Percentiles rank a stretch among this genome's conserved stretches.
Evolutionary conservation across 345 rosid species (phyloP).

Genomic region (Cardamine chenopodiifolia): DNA sequence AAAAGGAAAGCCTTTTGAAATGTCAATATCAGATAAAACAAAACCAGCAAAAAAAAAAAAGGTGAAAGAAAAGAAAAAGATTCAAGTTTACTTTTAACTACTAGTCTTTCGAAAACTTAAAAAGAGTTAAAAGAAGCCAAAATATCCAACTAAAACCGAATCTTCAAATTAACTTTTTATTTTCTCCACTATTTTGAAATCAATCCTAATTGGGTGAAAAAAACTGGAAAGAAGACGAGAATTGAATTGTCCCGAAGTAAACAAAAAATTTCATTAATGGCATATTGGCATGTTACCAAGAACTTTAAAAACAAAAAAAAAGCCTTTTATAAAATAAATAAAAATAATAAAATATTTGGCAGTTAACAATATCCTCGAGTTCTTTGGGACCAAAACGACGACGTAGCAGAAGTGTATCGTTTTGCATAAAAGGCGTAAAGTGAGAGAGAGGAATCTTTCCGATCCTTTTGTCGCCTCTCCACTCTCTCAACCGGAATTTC

Average conservation of each 20-base stretch:
- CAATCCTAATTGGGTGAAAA: background rate
- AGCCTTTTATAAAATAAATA: too few relatives aligned
- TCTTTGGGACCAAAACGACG: background rate
- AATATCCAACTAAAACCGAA: background rate
- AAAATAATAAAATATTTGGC: background rate
- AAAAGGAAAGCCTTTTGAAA: background rate
- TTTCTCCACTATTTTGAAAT: background rate
- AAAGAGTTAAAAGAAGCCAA: background rate
- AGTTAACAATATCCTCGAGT: background rate
- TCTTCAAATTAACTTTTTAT: background rate
- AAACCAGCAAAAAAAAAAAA: background rate
- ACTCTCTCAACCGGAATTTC: conserved; percentile 12
- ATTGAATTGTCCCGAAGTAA: background rate
- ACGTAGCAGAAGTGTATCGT: background rate
- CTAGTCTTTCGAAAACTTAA: background rate
- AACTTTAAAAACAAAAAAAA: background rate
- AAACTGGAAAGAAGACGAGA: background rate
- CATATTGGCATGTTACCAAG: background rate
- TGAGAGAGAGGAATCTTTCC: conserved; percentile 22
- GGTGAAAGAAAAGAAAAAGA: background rate
- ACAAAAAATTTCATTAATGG: background rate
- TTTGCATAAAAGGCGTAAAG: conserved; percentile 26
- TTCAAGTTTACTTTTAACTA: background rate
- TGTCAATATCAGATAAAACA: background rate
- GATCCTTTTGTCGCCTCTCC: conserved; percentile 5